Percentiles rank a stretch among this genome's conserved stretches.
Conservation (phyloP, 345 rosid species). For the Trapa incisa region DNA sequence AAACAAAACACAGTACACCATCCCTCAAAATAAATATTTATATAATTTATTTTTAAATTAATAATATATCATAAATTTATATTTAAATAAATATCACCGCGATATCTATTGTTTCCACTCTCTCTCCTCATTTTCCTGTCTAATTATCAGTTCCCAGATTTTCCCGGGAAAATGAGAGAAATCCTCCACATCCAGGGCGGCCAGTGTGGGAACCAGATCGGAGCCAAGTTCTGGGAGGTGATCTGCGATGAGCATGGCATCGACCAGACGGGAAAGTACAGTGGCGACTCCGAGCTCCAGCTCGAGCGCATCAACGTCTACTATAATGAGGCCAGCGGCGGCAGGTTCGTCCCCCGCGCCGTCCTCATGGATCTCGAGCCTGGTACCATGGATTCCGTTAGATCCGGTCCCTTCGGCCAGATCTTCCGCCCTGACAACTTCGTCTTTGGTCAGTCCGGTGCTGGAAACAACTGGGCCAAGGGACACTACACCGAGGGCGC, state of each 20-base stretch:
- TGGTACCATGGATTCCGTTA: constrained; percentile 13
- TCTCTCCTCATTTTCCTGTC: too few relatives aligned
- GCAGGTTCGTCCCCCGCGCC: constrained; percentile 15
- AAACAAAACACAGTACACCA: too few relatives aligned
- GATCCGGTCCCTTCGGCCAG: constrained; percentile 15
- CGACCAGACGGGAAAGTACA: constrained; percentile 11
- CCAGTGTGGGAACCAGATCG: constrained; percentile 15
- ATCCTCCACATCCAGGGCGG: constrained; percentile 16
- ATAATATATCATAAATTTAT: too few relatives aligned
- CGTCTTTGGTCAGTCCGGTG: constrained; percentile 14
- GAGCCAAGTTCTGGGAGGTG: constrained; percentile 17
- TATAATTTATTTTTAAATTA: too few relatives aligned
- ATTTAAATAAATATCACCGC: too few relatives aligned
- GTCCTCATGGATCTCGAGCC: constrained; percentile 18
- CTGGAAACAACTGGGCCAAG: constrained; percentile 16
- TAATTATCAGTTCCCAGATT: too few relatives aligned
- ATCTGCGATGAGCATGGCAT: constrained; percentile 17
- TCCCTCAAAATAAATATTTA: too few relatives aligned
- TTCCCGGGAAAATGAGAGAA: constrained; percentile 7
- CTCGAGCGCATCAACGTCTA: constrained; percentile 15
- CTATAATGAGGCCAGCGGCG: constrained; percentile 16
- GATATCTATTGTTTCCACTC: too few relatives aligned
- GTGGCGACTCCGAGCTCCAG: constrained; percentile 12
- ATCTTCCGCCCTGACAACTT: constrained; percentile 16
- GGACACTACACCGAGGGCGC: constrained; percentile 14